Conservation (phyloP, 805 yeast species). For the Candida railenensis region DNA sequence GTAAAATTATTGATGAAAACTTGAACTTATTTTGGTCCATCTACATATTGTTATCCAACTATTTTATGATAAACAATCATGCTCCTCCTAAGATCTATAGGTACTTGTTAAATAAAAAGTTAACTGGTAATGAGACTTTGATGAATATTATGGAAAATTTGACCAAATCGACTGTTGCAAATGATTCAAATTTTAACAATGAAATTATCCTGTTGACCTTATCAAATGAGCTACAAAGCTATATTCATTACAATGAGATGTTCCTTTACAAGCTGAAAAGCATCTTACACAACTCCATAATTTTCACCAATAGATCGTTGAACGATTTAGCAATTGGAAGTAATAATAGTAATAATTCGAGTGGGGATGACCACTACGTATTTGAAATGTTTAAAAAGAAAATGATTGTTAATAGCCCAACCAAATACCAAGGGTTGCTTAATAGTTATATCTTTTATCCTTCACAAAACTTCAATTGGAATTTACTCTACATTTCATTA, state of each 20-base stretch:
- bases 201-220: slow-evolving; percentile 30
- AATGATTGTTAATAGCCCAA: slow-evolving; percentile 49
- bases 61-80: slow-evolving; percentile 36
- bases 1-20: slow-evolving; percentile 29
- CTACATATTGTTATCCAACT: slow-evolving; percentile 45
- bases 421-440: slow-evolving; percentile 49
- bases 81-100: slow-evolving; percentile 37
- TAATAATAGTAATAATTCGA: neutral
- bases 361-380: slow-evolving; percentile 19
- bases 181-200: slow-evolving; percentile 21
- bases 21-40: slow-evolving; percentile 47
- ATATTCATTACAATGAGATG: slow-evolving; percentile 17
- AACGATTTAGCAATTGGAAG: neutral
- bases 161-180: slow-evolving; percentile 20
- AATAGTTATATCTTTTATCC: slow-evolving; percentile 47
- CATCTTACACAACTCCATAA: slow-evolving; percentile 51
- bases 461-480: slow-evolving; percentile 40
- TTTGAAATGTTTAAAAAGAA: slow-evolving; percentile 47
- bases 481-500: slow-evolving; percentile 43
- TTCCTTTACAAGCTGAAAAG: slow-evolving; percentile 35
- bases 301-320: slow-evolving; percentile 46
- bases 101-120: slow-evolving; percentile 16
- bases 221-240: slow-evolving; percentile 32
- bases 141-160: slow-evolving; percentile 21
- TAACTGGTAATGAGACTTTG: slow-evolving; percentile 7